These are phyloP conservation scores for Cadophora gregata DNA, from an alignment of 2,329 filamentous ascomycete genomes.

Conservation along the genomic window DNA sequence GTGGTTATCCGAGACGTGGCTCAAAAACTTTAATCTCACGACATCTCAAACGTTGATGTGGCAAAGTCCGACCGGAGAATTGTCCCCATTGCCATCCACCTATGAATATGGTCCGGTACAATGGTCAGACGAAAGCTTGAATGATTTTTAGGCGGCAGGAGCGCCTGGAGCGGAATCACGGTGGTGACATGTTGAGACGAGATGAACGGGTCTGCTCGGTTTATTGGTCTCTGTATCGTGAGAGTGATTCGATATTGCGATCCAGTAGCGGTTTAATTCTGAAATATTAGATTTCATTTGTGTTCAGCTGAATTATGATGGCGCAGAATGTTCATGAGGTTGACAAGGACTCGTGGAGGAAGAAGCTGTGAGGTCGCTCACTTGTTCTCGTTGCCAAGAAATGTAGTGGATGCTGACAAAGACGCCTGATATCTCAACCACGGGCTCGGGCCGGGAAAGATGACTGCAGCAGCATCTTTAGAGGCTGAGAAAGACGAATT, in stretches of 20 bases:
- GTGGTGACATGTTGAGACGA: neutral
- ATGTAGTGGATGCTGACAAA: too few relatives aligned
- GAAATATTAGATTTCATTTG: neutral
- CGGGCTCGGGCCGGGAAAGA: too few relatives aligned
- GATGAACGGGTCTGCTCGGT: neutral
- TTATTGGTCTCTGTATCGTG: neutral
- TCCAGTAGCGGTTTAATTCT: neutral
- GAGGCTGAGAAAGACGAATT: too few relatives aligned
- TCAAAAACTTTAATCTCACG: constrained; percentile 1
- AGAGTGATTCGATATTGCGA: neutral
- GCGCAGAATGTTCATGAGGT: too few relatives aligned
- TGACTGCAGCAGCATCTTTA: too few relatives aligned
- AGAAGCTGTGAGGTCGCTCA: too few relatives aligned
- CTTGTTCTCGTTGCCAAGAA: too few relatives aligned
- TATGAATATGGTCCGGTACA: neutral
- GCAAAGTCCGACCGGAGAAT: neutral
- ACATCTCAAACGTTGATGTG: neutral
- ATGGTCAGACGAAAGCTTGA: neutral
- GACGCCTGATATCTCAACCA: too few relatives aligned
- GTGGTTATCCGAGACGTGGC: constrained; percentile 13
- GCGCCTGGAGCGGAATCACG: neutral
- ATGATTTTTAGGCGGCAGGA: neutral
- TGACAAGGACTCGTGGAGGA: too few relatives aligned
- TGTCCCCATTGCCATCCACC: neutral
- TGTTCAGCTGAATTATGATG: neutral